Percentiles rank a stretch among this genome's conserved stretches.
Conservation (phyloP, 805 yeast species). For the Saturnispora saitoi region DNA sequence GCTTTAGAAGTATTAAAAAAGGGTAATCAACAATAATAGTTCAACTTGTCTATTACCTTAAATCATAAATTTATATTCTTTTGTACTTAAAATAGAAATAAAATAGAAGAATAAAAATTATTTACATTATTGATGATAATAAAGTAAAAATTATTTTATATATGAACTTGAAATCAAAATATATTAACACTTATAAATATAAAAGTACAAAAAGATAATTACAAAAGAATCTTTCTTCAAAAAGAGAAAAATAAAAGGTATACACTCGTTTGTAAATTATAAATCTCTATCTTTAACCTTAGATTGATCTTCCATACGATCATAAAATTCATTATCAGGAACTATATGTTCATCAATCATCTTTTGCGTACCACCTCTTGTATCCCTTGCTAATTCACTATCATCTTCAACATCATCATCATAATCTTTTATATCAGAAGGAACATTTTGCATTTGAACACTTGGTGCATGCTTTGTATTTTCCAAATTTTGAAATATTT, state of each 20-base stretch:
- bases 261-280: background rate
- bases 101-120: no score
- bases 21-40: background rate
- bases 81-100: background rate
- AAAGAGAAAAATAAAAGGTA: background rate
- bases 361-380: constrained; percentile 82
- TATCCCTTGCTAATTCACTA: constrained; percentile 66
- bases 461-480: constrained; percentile 96
- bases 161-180: background rate
- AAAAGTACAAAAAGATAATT: background rate
- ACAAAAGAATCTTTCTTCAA: background rate
- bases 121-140: no score
- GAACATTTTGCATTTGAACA: constrained; percentile 85
- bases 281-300: constrained; percentile 16
- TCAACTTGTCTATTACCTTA: background rate
- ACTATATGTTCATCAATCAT: constrained; percentile 71
- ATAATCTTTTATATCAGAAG: constrained; percentile 77
- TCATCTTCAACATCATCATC: constrained; percentile 82
- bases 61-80: background rate
- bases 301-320: constrained; percentile 43
- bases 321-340: constrained; percentile 72
- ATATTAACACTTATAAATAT: background rate
- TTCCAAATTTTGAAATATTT: constrained; percentile 70
- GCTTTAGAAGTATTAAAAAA: constrained; percentile 41
- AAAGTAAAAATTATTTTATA: no score